Base-by-base conservation (phyloP, 2,329 filamentous ascomycete genomes). In the Colletotrichum sp. region DNA sequence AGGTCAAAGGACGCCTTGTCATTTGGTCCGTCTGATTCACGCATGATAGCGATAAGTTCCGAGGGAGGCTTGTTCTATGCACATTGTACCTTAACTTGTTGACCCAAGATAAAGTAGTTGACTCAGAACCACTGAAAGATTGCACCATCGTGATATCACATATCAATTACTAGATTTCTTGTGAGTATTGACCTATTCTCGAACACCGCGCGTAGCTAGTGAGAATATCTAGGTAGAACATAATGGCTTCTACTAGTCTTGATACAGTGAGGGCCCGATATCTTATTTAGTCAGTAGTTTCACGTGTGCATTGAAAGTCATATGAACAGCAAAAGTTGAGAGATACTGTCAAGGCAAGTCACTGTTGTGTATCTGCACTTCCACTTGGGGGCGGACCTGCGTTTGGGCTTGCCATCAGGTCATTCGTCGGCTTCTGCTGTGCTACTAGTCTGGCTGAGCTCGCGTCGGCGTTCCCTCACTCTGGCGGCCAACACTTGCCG, bases 281-380 rank as follows among this genome's bases (percentile, higher is more conserved):
- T 16, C 7, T 36, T 8, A 2, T 8, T 0, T 4, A 36, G 15
- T 2, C 34, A 16, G 15, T 2, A 2, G 15, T 16, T 16, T 36
- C 34, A 36, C 7, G 34, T 36, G 15, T n/a, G n/a, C n/a, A n/a
- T 36, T 16, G 1, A 36, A 36, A 36, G 15, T 16, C 7, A 16
- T 34, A 15, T 16, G 7, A 36, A 36, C 3, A 36, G 34, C 34
- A 16, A 1, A 16, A 5, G 0, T 39, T 39, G 0, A 19, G 36
- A 1, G 0, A 19, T 9, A 5, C 15, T 4, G 4, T 39, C 36
- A 0, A 2, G 15, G 2, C 4, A 3, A 39, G 15, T 39, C 36
- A 39, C 16, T 9, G 2, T 39, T 19, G 8, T 3, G 36, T 4
- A 9, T 39, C 0, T 8, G 8, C 0, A 16, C 15, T 16, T 39